Base-by-base conservation (phyloP, 805 yeast species). In the Kazachstania taianensis region DNA sequence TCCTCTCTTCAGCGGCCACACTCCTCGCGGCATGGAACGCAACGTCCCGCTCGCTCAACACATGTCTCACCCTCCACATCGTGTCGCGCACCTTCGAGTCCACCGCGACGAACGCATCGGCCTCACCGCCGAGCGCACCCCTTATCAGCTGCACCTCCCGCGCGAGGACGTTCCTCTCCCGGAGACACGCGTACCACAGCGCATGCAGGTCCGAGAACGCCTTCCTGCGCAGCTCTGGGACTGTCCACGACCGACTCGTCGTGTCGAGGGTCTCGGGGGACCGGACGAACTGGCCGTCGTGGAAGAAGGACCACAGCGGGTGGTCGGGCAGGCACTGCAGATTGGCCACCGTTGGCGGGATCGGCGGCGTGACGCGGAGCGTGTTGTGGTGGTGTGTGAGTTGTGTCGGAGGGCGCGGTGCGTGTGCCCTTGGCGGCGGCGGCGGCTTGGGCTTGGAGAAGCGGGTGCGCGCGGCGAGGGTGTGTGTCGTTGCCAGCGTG, bases 291-390 rank as follows among this genome's bases (percentile, higher is more conserved):
- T 70, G 66, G 39, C 76, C 67, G 27, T 81, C 70, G 33, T 65
- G 56, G 64, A 89, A 92, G 57, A 92, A 92, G 49, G 82, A 87
- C 95, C 96, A 92, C 44, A 92, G 67, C 20, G 97, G 98, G 61
- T 92, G 98, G 55, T 81, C 81, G 5, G 80, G 89, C 10, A 75
- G 70, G 23, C 82, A 81, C 41, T 69, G 69, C 37, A 87, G 68
- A 57, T 83, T 83, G 44, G 70, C 66, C 36, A 72, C 78, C 2
- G 92, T 72, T 12, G 98, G 97, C 10, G 83, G 72, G 45, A 92
- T 80, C 12, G 97, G 97, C 9, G 81, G 72, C 37, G 89, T 72
- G 44, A 87, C 69, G 43, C 66, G 62, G 42, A 81, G 59, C 27
- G 45, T 36, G 13, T 45, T 52, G 36, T 39, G 41, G 31, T 56